Conservation (phyloP, 495 filamentous ascomycete species). For the Tuber calosporum region DNA sequence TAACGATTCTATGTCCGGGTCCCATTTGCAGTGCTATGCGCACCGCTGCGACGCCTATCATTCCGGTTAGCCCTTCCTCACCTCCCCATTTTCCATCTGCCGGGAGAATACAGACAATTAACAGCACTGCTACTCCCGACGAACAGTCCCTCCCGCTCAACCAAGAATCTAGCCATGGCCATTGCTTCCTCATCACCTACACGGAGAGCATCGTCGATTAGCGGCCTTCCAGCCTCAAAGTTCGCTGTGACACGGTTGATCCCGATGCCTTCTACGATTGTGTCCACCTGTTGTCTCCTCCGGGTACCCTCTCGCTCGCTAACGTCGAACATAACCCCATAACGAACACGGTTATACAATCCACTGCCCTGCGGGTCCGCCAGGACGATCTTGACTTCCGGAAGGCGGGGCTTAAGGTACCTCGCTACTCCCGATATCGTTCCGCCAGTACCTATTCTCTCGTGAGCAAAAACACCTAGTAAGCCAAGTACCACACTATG, state of each 20-base stretch:
- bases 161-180: conserved; percentile 88
- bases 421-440: conserved; percentile 81
- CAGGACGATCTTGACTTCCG: conserved; percentile 64
- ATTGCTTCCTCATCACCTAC: conserved; percentile 89
- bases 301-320: conserved; percentile 86
- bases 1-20: conserved; percentile 74
- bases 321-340: conserved; percentile 89
- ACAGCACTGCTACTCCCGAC: conserved; percentile 88
- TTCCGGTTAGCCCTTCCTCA: conserved; percentile 25
- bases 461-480: not conserved
- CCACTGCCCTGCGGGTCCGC: conserved; percentile 94
- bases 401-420: conserved; percentile 66
- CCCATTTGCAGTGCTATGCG: conserved; percentile 68
- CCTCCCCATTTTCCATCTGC: conserved; percentile 41
- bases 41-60: conserved; percentile 62
- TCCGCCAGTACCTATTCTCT: conserved; percentile 64
- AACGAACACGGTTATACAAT: conserved; percentile 78
- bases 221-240: conserved; percentile 72
- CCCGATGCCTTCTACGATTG: conserved; percentile 91
- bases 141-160: conserved; percentile 94
- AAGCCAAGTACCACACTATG: not conserved
- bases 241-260: conserved; percentile 88
- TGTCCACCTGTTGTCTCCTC: conserved; percentile 83
- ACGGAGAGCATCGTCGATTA: conserved; percentile 82
- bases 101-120: conserved; percentile 59